Percentiles rank a stretch among this genome's conserved stretches.
phyloP scores from a whole-genome alignment of 352 stramenopile genomes.

The Paralagenidium karlingii region DNA sequence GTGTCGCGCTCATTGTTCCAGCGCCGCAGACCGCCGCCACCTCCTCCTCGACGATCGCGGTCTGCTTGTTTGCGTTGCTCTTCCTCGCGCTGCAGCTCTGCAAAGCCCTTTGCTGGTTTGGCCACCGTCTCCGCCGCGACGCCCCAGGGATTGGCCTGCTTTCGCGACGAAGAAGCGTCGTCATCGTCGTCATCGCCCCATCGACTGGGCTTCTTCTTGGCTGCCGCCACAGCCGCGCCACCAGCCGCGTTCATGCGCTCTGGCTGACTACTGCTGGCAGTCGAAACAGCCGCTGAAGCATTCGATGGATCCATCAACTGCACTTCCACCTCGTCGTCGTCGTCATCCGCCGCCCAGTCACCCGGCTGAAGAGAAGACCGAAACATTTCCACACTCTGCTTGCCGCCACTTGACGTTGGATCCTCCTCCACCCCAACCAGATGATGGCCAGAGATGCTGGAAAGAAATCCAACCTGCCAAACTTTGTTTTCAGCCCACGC shows the following conservation, averaged over 20 bases:
- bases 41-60: no score
- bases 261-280: no score
- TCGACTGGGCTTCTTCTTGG: constrained; percentile 7
- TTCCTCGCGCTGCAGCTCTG: constrained; percentile 8
- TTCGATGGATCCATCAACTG: not conserved
- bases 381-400: no score
- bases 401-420: no score
- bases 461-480: no score
- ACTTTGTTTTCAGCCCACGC: no score
- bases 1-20: no score
- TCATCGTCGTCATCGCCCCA: not conserved
- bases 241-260: constrained; percentile 3
- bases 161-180: not conserved
- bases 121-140: not conserved
- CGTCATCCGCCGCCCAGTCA: constrained; percentile 69
- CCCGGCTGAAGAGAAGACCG: constrained; percentile 43
- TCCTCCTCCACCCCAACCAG: no score
- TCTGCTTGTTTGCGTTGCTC: constrained; percentile 3
- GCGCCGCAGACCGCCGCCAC: not conserved
- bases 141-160: not conserved
- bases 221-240: constrained; percentile 1
- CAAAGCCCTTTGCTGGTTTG: constrained; percentile 2
- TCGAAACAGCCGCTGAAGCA: no score
- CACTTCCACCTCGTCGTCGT: constrained; percentile 17
- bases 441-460: no score